A percentile compares a stretch with the other conserved stretches of the same genome.
phyloP scores from a whole-genome alignment of 169 alveolate genomes.

The Plasmodium coatneyi region DNA sequence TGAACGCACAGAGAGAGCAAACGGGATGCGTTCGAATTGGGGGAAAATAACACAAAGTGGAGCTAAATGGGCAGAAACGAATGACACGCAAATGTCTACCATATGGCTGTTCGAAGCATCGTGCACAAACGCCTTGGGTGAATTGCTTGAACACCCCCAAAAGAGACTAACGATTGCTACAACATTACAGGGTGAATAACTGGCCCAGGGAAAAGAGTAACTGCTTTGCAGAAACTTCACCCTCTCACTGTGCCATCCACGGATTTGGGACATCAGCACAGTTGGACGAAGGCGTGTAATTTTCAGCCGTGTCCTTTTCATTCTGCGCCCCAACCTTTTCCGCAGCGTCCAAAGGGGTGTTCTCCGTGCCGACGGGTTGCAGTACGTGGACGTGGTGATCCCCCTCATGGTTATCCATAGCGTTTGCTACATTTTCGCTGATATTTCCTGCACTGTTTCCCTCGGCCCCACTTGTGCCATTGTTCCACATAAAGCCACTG shows the following conservation, averaged over 20 bases:
- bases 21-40: neutral
- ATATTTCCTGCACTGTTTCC: neutral
- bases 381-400: neutral
- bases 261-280: neutral
- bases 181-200: neutral
- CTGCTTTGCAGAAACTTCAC: neutral
- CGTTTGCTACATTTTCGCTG: neutral
- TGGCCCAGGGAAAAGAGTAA: neutral
- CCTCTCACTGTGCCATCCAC: neutral
- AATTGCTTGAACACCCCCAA: neutral
- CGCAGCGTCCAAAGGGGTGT: neutral
- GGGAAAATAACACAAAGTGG: neutral
- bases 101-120: neutral
- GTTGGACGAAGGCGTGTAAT: neutral
- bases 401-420: conserved; percentile 7
- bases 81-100: neutral
- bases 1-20: neutral
- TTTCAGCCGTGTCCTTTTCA: neutral
- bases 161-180: neutral
- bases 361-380: neutral
- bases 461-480: neutral
- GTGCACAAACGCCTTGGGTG: neutral
- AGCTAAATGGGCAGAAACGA: neutral
- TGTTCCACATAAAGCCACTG: neutral
- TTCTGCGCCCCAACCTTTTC: neutral